These are phyloP conservation scores for Colletotrichum melonis DNA, from an alignment of 2,329 filamentous ascomycete genomes.

Conservation along the genomic window DNA sequence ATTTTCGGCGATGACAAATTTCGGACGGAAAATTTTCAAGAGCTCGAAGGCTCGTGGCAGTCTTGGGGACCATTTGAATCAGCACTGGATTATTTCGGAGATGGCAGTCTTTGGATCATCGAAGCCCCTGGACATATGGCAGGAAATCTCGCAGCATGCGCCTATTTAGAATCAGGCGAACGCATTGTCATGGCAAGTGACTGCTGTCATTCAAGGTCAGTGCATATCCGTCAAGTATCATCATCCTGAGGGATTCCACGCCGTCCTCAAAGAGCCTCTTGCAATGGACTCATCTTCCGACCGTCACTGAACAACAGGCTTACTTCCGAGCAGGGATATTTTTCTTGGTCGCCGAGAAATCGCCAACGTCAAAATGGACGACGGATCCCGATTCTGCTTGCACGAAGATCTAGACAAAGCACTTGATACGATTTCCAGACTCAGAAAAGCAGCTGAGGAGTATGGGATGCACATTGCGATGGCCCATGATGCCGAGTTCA, in stretches of 20 bases:
- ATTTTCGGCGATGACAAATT: not conserved
- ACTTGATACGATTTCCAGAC: not conserved
- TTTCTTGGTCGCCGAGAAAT: not conserved
- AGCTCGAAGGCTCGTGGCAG: not conserved
- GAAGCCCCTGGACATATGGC: not conserved
- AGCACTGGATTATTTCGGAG: not conserved
- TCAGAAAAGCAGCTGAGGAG: not conserved
- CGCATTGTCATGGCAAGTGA: not conserved
- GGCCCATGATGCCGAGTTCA: not conserved
- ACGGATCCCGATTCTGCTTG: not conserved
- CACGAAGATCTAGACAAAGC: not conserved
- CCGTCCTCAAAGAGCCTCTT: not conserved
- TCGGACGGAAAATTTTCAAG: not conserved
- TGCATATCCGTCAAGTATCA: too few relatives aligned
- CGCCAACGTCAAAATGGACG: not conserved
- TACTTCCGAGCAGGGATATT: not conserved
- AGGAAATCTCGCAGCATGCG: not conserved
- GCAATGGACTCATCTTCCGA: not conserved
- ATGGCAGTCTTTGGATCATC: not conserved
- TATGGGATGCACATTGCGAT: not conserved
- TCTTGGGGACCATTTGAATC: not conserved
- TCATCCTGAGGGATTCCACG: not conserved
- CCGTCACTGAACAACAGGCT: not conserved
- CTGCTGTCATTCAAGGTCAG: not conserved
- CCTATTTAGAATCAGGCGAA: not conserved